Evolutionary conservation across 495 filamentous ascomycete species (phyloP).

Genomic region (Penicillium pulvis): DNA sequence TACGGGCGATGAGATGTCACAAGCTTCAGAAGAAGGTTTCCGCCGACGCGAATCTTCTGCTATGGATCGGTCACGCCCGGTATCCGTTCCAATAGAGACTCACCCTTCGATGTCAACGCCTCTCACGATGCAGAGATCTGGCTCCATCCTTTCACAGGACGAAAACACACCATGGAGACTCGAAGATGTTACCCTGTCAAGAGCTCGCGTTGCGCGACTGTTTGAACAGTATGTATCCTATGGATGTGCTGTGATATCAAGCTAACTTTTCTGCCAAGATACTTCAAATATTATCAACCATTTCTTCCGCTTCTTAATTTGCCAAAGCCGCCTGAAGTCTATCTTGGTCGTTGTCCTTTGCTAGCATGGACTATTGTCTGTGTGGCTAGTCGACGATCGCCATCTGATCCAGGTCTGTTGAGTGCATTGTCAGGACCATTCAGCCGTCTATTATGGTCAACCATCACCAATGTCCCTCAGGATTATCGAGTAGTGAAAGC

Average conservation of each 20-base stretch:
- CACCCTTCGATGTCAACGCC: constrained; percentile 42
- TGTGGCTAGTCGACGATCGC: constrained; percentile 76
- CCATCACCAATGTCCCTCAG: constrained; percentile 77
- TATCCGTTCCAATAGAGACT: constrained; percentile 42
- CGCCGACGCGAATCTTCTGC: constrained; percentile 35
- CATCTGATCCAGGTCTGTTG: constrained; percentile 67
- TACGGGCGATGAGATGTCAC: constrained; percentile 39
- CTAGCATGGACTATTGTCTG: constrained; percentile 87
- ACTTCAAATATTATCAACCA: constrained; percentile 80
- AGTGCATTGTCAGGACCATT: constrained; percentile 70
- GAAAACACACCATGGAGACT: constrained; percentile 41
- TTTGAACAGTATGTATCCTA: constrained; percentile 44
- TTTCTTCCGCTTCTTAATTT: constrained; percentile 82
- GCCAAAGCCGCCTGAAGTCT: constrained; percentile 70
- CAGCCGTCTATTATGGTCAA: constrained; percentile 76
- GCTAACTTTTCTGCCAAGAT: constrained; percentile 43
- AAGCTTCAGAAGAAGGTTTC: constrained; percentile 44
- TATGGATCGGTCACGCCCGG: constrained; percentile 32
- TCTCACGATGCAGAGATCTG: constrained; percentile 42
- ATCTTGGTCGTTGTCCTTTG: constrained; percentile 71
- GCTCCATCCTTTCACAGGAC: constrained; percentile 45
- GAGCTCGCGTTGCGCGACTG: constrained; percentile 39
- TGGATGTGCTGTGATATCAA: not conserved
- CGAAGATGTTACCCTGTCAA: constrained; percentile 46
- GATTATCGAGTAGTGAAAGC: constrained; percentile 89